Evolutionary conservation across 345 rosid genomes (phyloP).

Genomic region (Linum usitatissimum): DNA sequence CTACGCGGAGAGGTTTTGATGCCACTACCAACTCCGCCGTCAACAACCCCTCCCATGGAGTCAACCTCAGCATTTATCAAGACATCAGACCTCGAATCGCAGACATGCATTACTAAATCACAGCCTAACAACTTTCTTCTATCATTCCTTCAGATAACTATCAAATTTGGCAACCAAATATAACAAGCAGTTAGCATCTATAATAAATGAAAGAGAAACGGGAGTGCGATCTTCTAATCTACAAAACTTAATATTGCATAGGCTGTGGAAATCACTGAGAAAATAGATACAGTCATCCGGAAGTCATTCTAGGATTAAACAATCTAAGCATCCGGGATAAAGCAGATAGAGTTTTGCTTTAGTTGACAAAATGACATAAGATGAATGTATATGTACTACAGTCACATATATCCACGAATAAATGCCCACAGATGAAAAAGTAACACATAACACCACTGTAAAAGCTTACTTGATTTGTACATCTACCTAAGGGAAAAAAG

Average conservation of each 20-base stretch:
- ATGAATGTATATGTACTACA: neutral
- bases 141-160: slow-evolving; percentile 14
- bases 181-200: neutral
- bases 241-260: too few relatives aligned
- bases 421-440: neutral
- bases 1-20: slow-evolving; percentile 79
- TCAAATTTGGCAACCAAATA: slow-evolving; percentile 4
- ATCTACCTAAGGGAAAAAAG: neutral
- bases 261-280: neutral
- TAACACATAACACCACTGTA: neutral
- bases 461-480: neutral
- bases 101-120: slow-evolving; percentile 58
- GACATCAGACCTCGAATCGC: slow-evolving; percentile 44
- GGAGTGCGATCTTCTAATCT: neutral
- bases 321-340: neutral
- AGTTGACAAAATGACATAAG: neutral
- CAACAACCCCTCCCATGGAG: slow-evolving; percentile 99
- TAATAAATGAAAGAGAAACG: neutral
- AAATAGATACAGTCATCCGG: neutral
- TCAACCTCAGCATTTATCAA: slow-evolving; percentile 97
- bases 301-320: neutral
- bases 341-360: neutral
- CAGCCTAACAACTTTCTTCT: slow-evolving; percentile 9
- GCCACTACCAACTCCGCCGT: slow-evolving; percentile 80
- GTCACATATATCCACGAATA: neutral